phyloP scores from a whole-genome alignment of 2,329 filamentous ascomycete genomes.

The Ilyonectria destructans region DNA sequence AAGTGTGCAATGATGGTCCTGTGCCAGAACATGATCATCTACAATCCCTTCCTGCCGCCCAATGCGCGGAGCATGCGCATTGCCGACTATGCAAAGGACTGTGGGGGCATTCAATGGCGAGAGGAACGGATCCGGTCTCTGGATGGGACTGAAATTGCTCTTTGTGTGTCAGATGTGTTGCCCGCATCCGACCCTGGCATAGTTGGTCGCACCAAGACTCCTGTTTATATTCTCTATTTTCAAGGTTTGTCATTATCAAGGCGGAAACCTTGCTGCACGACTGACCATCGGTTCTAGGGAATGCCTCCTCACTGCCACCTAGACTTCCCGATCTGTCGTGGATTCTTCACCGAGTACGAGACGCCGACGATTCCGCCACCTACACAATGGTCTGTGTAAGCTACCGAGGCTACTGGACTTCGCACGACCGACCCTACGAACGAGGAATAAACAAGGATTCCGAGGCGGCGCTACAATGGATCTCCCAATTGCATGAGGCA shows the following conservation, averaged over 20 bases:
- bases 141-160: constrained; percentile 77
- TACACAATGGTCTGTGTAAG: constrained; percentile 71
- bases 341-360: constrained; percentile 64
- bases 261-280: constrained; percentile 36
- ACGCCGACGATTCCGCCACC: constrained; percentile 53
- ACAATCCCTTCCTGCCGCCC: constrained; percentile 83
- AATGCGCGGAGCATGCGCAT: constrained; percentile 79
- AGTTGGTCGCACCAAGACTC: constrained; percentile 39
- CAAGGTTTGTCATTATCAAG: constrained; percentile 43
- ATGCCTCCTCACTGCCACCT: constrained; percentile 72
- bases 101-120: constrained; percentile 77
- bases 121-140: constrained; percentile 73
- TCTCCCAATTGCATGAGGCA: constrained; percentile 61
- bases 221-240: constrained; percentile 63
- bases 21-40: constrained; percentile 88
- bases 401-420: constrained; percentile 86
- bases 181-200: constrained; percentile 15
- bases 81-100: constrained; percentile 73
- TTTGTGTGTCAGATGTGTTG: constrained; percentile 68
- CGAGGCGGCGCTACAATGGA: constrained; percentile 76
- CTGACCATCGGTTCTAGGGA: constrained; percentile 60
- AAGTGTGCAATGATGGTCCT: constrained; percentile 82
- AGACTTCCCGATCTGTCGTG: constrained; percentile 71
- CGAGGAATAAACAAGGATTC: constrained; percentile 80
- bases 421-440: constrained; percentile 80